Conservation (phyloP, 306 rosid genomes). For the Mimosa bimucronata region DNA sequence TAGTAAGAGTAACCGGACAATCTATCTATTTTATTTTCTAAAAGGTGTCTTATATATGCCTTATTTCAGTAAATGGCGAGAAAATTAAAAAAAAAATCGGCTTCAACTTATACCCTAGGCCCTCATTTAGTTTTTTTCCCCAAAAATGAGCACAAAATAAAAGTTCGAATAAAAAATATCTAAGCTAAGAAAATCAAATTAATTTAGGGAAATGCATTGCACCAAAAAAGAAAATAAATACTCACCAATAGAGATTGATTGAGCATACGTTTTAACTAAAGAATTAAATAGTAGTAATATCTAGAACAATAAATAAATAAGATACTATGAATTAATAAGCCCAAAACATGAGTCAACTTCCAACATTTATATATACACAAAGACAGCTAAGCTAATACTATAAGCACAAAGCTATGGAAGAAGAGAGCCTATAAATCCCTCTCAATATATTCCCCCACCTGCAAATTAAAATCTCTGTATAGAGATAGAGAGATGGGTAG, state of each 20-base stretch:
- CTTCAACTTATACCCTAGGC: no score
- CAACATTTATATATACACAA: background rate
- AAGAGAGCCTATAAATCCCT: background rate
- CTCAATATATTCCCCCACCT: background rate
- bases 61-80: no score
- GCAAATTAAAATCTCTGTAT: background rate
- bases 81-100: no score
- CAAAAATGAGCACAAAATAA: background rate
- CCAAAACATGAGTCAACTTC: background rate
- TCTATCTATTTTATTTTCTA: no score
- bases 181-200: background rate
- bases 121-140: background rate
- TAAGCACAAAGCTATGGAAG: background rate
- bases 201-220: background rate
- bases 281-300: background rate
- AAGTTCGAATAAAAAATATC: background rate
- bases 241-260: background rate
- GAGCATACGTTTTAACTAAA: background rate
- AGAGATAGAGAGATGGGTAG: conserved; percentile 17
- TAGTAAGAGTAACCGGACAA: no score
- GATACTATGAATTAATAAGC: background rate
- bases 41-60: no score
- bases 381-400: background rate
- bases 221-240: background rate
- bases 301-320: background rate